Percentiles rank a stretch among this genome's conserved stretches.
Conservation (phyloP, 2,329 filamentous ascomycete species). For the Cordyceps fumosorosea region DNA sequence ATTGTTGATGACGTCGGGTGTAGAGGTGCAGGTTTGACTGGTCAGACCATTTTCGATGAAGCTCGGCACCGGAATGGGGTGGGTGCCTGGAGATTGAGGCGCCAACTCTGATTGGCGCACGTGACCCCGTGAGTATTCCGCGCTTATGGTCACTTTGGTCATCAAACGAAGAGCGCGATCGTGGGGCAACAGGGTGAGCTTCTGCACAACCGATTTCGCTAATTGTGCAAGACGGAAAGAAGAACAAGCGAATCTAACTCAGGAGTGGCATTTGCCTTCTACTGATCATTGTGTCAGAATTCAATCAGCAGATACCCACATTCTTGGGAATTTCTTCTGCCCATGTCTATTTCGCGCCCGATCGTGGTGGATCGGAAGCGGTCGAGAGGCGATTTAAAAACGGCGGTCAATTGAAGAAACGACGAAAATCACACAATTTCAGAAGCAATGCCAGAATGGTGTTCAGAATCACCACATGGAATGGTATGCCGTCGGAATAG, state of each 20-base stretch:
- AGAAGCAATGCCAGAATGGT: conserved; percentile 46
- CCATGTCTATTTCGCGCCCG: background rate
- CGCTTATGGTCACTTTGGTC: background rate
- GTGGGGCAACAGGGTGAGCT: background rate
- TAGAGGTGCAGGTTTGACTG: conserved; percentile 23
- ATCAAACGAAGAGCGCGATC: conserved; percentile 6
- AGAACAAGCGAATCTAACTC: background rate
- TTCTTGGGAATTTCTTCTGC: background rate
- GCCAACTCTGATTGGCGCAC: conserved; percentile 5
- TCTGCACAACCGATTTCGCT: background rate
- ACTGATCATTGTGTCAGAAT: background rate
- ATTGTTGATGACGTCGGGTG: conserved; percentile 19
- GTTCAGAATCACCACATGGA: conserved; percentile 80
- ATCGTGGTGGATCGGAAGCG: background rate
- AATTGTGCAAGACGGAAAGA: background rate
- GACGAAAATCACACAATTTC: background rate
- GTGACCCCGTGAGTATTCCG: conserved; percentile 11
- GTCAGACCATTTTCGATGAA: conserved; percentile 28
- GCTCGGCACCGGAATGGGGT: conserved; percentile 26
- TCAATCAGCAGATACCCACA: background rate
- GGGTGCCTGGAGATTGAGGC: conserved; percentile 11
- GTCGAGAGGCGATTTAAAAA: background rate
- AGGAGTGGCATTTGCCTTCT: background rate
- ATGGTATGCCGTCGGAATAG: conserved; percentile 45
- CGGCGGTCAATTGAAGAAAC: background rate